phyloP scores from a whole-genome alignment of 805 yeast species.

The Ogataea henricii region DNA sequence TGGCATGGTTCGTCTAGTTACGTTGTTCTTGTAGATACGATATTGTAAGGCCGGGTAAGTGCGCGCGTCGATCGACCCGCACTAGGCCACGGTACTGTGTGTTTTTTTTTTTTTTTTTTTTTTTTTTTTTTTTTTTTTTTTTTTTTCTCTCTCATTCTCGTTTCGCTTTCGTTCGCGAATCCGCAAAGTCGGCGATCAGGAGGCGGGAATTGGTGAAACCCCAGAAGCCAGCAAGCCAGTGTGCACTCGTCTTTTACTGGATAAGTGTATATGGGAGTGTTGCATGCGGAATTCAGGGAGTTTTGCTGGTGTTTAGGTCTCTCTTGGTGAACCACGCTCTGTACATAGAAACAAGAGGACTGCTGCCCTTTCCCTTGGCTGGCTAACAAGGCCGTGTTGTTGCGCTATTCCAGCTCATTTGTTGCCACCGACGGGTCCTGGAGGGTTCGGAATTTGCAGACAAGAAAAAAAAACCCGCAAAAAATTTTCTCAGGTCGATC shows the following conservation, averaged over 20 bases:
- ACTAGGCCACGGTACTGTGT: not conserved
- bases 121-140: not conserved
- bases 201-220: constrained; percentile 6
- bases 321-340: constrained; percentile 10
- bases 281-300: constrained; percentile 1
- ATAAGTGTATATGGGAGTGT: not conserved
- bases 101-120: no score
- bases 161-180: constrained; percentile 3
- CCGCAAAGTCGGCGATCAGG: constrained; percentile 3
- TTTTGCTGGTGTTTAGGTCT: constrained; percentile 7
- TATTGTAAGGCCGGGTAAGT: not conserved
- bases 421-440: constrained; percentile 8
- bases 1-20: no score
- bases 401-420: constrained; percentile 7
- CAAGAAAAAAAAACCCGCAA: not conserved
- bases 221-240: constrained; percentile 9
- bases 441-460: constrained; percentile 6
- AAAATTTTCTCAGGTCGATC: constrained; percentile 2
- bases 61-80: not conserved
- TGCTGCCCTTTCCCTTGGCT: constrained; percentile 4
- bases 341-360: constrained; percentile 12
- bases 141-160: not conserved
- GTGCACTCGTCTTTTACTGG: constrained; percentile 9
- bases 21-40: not conserved
- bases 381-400: constrained; percentile 8